Conservation (phyloP, 345 rosid species). For the Eucalyptus cladocalyx region DNA sequence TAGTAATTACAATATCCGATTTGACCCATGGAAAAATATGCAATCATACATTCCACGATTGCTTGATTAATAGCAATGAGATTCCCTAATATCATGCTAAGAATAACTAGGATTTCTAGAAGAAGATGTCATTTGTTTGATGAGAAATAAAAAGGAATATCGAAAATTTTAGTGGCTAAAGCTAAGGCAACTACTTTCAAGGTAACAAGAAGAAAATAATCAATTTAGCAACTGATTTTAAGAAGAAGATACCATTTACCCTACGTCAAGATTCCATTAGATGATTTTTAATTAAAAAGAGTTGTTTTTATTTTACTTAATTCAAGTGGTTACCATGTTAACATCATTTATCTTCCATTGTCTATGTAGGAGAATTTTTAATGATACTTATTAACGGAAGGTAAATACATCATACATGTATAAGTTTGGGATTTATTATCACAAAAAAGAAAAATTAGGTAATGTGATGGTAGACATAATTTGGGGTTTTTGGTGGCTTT, state of each 20-base stretch:
- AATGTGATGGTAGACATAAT: neutral
- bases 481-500: neutral
- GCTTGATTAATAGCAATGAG: neutral
- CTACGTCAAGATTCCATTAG: neutral
- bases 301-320: neutral
- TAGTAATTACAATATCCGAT: no score
- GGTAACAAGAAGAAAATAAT: no score
- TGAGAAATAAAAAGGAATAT: neutral
- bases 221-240: no score
- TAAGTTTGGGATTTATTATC: neutral
- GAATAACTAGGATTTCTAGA: neutral
- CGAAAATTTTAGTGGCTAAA: neutral
- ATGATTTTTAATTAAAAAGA: no score
- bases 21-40: no score
- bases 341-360: neutral
- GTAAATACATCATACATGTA: neutral
- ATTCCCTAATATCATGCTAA: neutral
- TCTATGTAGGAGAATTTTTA: neutral
- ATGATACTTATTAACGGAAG: accelerated
- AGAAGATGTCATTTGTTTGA: neutral
- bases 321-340: neutral
- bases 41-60: no score
- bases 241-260: neutral
- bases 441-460: neutral
- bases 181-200: neutral